Conservation (phyloP, 192 early-diverging fungal species). For the Coemansia sp. region DNA sequence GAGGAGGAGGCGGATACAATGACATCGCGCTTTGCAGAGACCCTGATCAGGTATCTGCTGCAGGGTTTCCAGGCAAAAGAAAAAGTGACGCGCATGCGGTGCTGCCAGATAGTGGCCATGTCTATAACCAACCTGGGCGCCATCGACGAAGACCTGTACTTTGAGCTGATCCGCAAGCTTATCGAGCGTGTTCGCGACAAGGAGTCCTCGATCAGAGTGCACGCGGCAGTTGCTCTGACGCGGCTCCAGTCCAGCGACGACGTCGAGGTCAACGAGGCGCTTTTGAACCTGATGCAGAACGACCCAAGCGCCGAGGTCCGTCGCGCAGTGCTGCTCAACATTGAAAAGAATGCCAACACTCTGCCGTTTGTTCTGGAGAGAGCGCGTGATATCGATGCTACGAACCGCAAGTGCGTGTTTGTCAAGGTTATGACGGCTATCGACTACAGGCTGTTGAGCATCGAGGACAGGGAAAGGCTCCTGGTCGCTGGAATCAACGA, state of each 20-base stretch:
- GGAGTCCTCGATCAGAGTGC: constrained; percentile 71
- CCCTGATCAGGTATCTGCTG: constrained; percentile 65
- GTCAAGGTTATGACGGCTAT: constrained; percentile 67
- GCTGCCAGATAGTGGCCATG: constrained; percentile 73
- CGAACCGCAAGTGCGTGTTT: constrained; percentile 70
- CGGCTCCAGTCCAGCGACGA: constrained; percentile 68
- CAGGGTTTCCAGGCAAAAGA: constrained; percentile 80
- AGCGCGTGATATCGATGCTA: constrained; percentile 71
- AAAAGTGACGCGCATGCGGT: constrained; percentile 69
- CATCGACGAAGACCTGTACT: constrained; percentile 77
- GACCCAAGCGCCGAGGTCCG: constrained; percentile 83
- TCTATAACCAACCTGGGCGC: constrained; percentile 70
- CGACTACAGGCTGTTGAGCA: constrained; percentile 66
- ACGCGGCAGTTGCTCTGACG: constrained; percentile 75
- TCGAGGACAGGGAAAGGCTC: constrained; percentile 67
- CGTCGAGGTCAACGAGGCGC: constrained; percentile 59
- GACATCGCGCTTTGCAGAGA: constrained; percentile 68
- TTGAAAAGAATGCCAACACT: constrained; percentile 61
- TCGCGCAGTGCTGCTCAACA: constrained; percentile 72
- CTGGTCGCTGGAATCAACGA: constrained; percentile 77
- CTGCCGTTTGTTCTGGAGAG: constrained; percentile 70
- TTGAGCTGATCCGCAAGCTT: constrained; percentile 63
- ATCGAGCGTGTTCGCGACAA: constrained; percentile 75
- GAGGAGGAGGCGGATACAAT: constrained; percentile 51
- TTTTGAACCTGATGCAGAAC: constrained; percentile 64